Percentiles rank a stretch among this genome's conserved stretches.
Evolutionary conservation across 2,329 filamentous ascomycete genomes (phyloP).

Genomic region (Chaetothyriales sp.): DNA sequence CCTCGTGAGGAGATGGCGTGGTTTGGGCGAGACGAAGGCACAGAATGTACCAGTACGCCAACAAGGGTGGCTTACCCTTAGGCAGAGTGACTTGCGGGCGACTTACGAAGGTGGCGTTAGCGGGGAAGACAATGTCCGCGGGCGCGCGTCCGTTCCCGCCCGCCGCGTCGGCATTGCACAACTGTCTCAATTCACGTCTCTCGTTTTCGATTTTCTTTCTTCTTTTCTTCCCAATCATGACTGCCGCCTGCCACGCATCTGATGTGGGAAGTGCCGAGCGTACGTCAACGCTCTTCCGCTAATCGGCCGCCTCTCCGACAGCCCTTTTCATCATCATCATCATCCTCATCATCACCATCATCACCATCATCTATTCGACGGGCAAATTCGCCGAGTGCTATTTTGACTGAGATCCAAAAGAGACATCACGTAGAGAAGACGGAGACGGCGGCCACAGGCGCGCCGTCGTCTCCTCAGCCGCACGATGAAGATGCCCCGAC

Average conservation of each 20-base stretch:
- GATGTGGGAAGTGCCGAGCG: constrained; percentile 13
- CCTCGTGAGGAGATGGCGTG: not conserved
- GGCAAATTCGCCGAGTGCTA: constrained; percentile 21
- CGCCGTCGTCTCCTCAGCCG: constrained; percentile 9
- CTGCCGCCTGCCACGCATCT: constrained; percentile 3
- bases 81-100: too few relatives aligned
- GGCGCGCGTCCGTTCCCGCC: not conserved
- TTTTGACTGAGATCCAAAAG: constrained; percentile 31
- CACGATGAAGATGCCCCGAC: constrained; percentile 22
- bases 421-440: constrained; percentile 29
- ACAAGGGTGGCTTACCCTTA: too few relatives aligned
- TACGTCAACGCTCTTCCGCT: constrained; percentile 10
- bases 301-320: not conserved
- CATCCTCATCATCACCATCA: constrained; percentile 1
- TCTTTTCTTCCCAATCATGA: constrained; percentile 7
- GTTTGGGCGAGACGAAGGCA: not conserved
- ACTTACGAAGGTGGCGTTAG: not conserved
- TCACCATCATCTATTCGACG: constrained; percentile 8
- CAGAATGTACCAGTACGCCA: too few relatives aligned
- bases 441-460: constrained; percentile 3
- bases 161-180: not conserved
- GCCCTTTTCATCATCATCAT: not conserved
- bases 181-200: not conserved
- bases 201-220: not conserved
- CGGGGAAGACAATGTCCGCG: not conserved